Base-by-base conservation (phyloP, 257 asterid genomes). In the Nicotiana attenuata region DNA sequence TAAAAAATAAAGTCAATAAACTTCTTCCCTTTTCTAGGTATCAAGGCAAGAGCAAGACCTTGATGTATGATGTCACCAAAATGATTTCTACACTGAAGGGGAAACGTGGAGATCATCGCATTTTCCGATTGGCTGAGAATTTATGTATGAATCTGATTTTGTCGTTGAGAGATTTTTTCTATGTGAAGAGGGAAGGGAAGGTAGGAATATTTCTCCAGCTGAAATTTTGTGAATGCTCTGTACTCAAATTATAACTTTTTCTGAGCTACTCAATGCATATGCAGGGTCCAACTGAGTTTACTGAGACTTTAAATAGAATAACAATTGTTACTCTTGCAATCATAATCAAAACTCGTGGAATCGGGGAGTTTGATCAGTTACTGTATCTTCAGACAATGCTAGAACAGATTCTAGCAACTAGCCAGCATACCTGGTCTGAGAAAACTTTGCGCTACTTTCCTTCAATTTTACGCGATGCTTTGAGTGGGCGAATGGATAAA, bases 371-470 rank as follows among this genome's bases (percentile, higher is more conserved):
- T 84, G 99, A 96, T 85, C 98, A 96, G 65, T 86, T 96, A 82
- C 84, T 92, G 73, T 92, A 92, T 91, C 94, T 96, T 85, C 99
- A 88, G 85, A 90, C 98, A 38, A 94, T 96, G 98, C 87, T 94
- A 92, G 99, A 96, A 81, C 98, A 94, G 85, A 89, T 96, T 88
- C 87, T 94, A 57, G 95, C 97, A 76, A 89, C 94, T 84, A 96
- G 99, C 88, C 98, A 93, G 83, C 99, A 96, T 89, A 88, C 97
- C n/a, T 96, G 99, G 99, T 96, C 99, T 24, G 99, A 96, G 86
- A 94, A 96, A 88, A 94, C 99, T 82, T 88, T 94, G 82, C 97
- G 92, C 80, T 88, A 92, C 88, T 96, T 96, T 86, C 99, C 99
- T 80, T 84, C 97, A 78, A 85, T 93, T 81, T 75, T 96, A 66